Percentiles rank a stretch among this genome's conserved stretches.
Evolutionary conservation across 2,329 filamentous ascomycete species (phyloP).

Genomic region (Pseudogymnoascus sp.): DNA sequence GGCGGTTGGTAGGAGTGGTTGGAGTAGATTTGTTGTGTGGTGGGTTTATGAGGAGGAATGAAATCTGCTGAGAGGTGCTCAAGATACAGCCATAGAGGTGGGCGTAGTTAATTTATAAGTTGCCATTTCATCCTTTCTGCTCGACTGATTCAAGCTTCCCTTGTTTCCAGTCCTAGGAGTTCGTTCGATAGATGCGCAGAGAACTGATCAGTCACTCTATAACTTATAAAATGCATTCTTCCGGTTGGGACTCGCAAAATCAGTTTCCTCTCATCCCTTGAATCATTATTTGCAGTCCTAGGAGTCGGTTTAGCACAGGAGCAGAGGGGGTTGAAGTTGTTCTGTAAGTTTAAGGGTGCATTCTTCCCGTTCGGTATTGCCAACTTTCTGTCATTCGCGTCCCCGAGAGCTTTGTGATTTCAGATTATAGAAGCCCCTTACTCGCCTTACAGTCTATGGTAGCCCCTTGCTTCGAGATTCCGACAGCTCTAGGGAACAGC

Average conservation of each 20-base stretch:
- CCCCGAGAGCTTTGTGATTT: not conserved
- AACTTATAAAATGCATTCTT: not conserved
- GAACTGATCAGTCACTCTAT: not conserved
- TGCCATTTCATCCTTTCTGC: not conserved
- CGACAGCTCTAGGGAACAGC: not conserved
- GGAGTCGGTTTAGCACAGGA: not conserved
- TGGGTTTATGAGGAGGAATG: not conserved
- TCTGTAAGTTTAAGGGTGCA: not conserved
- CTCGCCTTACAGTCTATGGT: not conserved
- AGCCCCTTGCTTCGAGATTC: not conserved
- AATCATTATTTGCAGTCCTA: not conserved
- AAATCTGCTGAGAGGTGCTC: not conserved
- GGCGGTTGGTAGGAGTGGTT: not conserved
- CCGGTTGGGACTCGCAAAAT: not conserved
- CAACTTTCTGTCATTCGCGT: not conserved
- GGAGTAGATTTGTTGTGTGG: not conserved
- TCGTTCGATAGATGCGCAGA: not conserved
- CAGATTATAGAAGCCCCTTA: not conserved
- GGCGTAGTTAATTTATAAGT: not conserved
- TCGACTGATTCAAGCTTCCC: not conserved
- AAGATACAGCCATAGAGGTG: not conserved
- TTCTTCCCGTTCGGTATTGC: not conserved
- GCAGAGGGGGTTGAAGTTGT: not conserved
- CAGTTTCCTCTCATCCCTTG: not conserved
- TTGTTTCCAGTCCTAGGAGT: not conserved